Percentiles rank a stretch among this genome's conserved stretches.
Evolutionary conservation across 805 yeast species (phyloP).

Genomic region (Hyphopichia homilentoma): DNA sequence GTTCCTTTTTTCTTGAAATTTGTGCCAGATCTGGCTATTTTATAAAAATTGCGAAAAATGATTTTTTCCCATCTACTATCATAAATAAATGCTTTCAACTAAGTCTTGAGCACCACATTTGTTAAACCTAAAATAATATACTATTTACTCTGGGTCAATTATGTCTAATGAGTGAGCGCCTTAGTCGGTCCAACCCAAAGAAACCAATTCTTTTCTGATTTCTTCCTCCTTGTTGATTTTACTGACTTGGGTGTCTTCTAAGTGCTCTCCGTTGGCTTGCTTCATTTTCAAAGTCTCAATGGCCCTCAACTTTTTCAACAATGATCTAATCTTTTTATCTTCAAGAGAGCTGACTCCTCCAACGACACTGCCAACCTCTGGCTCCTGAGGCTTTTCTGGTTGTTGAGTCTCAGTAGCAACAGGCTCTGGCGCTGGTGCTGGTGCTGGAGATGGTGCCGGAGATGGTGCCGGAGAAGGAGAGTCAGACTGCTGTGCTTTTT

Average conservation of each 20-base stretch:
- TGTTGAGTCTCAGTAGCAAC: constrained; percentile 10
- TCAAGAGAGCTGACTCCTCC: constrained; percentile 72
- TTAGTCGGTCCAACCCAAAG: constrained; percentile 63
- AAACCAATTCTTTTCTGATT: constrained; percentile 68
- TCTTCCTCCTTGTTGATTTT: constrained; percentile 85
- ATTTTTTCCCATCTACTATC: too few relatives aligned
- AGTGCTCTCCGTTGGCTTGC: constrained; percentile 74
- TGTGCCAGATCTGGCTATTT: too few relatives aligned
- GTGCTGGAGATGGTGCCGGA: constrained; percentile 9
- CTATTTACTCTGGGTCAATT: too few relatives aligned
- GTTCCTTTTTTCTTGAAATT: too few relatives aligned
- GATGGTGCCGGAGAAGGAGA: constrained; percentile 6
- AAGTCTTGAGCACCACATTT: too few relatives aligned
- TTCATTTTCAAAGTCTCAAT: constrained; percentile 85
- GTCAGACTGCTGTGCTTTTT: constrained; percentile 24
- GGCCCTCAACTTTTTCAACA: constrained; percentile 92
- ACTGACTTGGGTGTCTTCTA: constrained; percentile 89
- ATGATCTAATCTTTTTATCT: constrained; percentile 87
- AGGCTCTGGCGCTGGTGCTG: too few relatives aligned
- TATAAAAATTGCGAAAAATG: too few relatives aligned
- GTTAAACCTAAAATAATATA: too few relatives aligned
- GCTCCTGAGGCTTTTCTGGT: constrained; percentile 5
- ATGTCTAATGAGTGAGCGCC: too few relatives aligned
- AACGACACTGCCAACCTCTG: constrained; percentile 39
- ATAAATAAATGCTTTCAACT: too few relatives aligned